These are phyloP conservation scores for Hymenoscyphus occultus DNA, from an alignment of 2,329 filamentous ascomycete genomes.

Conservation along the genomic window DNA sequence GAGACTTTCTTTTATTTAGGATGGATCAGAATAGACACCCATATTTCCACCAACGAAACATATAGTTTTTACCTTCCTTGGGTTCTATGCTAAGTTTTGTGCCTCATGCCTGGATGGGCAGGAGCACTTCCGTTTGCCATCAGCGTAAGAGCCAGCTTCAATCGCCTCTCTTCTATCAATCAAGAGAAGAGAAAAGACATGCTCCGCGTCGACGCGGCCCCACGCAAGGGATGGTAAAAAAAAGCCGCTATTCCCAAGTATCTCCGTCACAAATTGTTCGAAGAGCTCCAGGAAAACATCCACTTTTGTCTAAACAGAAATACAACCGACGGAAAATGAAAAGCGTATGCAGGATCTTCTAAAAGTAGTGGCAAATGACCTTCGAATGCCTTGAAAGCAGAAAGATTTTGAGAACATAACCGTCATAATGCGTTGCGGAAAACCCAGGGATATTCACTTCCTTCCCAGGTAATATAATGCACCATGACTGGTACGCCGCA, in stretches of 20 bases:
- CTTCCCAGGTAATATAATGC: conserved; percentile 31
- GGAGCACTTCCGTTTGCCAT: conserved; percentile 40
- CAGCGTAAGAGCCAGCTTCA: conserved; percentile 31
- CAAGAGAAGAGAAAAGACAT: conserved; percentile 19
- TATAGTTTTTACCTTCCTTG: conserved; percentile 17
- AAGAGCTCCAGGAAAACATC: conserved; percentile 27
- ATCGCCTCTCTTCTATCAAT: conserved; percentile 23
- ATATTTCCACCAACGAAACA: conserved; percentile 22
- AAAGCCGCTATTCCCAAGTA: conserved; percentile 23
- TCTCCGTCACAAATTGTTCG: conserved; percentile 20
- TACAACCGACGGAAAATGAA: conserved; percentile 24
- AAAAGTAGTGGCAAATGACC: conserved; percentile 23
- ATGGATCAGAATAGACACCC: conserved; percentile 15
- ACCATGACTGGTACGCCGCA: conserved; percentile 36
- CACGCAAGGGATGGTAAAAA: conserved; percentile 32
- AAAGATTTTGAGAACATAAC: conserved; percentile 34
- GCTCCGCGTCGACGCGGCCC: conserved; percentile 24
- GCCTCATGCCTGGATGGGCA: conserved; percentile 35
- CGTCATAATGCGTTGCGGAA: conserved; percentile 37
- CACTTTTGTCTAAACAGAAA: conserved; percentile 33
- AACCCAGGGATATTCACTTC: conserved; percentile 26
- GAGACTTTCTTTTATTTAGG: conserved; percentile 22
- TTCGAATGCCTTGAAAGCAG: conserved; percentile 26
- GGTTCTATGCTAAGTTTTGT: conserved; percentile 21
- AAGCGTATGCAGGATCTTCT: conserved; percentile 33